These are phyloP conservation scores for Enterocytospora artemiae DNA, from an alignment of 371 early-diverging fungal genomes.

Conservation along the genomic window DNA sequence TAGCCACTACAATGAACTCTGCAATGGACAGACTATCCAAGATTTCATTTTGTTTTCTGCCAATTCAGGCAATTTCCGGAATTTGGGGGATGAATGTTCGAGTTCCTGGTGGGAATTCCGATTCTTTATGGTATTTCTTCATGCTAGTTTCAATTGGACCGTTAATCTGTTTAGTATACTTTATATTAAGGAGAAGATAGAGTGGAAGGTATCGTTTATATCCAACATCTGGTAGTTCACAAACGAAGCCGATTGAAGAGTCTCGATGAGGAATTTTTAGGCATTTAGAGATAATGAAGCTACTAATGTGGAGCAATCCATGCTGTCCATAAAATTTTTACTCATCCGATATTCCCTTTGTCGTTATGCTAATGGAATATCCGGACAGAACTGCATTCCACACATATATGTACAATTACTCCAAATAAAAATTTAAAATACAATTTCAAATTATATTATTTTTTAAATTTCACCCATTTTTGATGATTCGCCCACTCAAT, in stretches of 20 bases:
- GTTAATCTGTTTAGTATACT: not conserved
- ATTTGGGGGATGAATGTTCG: constrained; percentile 57
- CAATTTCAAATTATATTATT: too few relatives aligned
- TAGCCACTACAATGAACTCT: constrained; percentile 53
- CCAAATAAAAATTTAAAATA: too few relatives aligned
- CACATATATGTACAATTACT: too few relatives aligned
- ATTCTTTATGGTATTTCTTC: constrained; percentile 33
- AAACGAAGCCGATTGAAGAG: too few relatives aligned
- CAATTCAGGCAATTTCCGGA: constrained; percentile 52
- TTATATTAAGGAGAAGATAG: not conserved
- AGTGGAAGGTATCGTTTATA: not conserved
- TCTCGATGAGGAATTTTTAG: too few relatives aligned
- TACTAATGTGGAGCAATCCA: not conserved
- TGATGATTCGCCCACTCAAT: not conserved
- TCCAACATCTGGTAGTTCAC: too few relatives aligned
- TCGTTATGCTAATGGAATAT: too few relatives aligned
- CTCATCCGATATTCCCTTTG: too few relatives aligned
- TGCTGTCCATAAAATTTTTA: too few relatives aligned
- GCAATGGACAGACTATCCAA: constrained; percentile 49
- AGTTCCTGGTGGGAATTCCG: constrained; percentile 38
- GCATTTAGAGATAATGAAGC: too few relatives aligned
- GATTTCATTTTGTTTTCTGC: constrained; percentile 51
- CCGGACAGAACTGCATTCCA: too few relatives aligned
- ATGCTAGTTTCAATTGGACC: constrained; percentile 1
- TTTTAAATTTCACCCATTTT: not conserved